phyloP scores from a whole-genome alignment of 2,329 filamentous ascomycete species.

The Fusarium domesticum region DNA sequence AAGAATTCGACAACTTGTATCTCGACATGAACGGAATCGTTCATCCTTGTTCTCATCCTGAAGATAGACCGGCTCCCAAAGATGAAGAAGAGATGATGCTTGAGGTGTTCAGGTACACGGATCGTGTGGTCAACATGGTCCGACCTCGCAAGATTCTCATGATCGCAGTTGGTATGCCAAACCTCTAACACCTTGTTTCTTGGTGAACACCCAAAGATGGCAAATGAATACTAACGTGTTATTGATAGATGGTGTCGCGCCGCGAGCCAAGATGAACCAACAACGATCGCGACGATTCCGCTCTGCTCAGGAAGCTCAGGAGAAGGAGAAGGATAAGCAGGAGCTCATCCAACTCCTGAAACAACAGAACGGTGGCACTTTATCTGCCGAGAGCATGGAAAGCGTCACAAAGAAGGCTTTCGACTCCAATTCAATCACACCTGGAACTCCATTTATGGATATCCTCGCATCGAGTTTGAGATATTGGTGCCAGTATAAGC shows the following conservation, averaged over 20 bases:
- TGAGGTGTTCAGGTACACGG: conserved; percentile 97
- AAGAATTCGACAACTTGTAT: conserved; percentile 97
- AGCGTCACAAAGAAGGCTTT: conserved; percentile 81
- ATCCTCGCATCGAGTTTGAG: conserved; percentile 84
- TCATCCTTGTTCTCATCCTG: conserved; percentile 96
- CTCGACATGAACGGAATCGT: conserved; percentile 99
- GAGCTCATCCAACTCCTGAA: conserved; percentile 83
- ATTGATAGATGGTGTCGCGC: conserved; percentile 80
- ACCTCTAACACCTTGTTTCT: neutral
- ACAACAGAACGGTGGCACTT: conserved; percentile 66
- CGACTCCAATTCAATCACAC: conserved; percentile 84
- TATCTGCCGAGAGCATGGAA: conserved; percentile 60
- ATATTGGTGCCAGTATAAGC: conserved; percentile 97
- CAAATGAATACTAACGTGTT: conserved; percentile 26
- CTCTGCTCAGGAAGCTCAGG: conserved; percentile 87
- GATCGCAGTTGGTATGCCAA: conserved; percentile 81
- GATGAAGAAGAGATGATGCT: conserved; percentile 99
- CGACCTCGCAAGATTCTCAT: conserved; percentile 92
- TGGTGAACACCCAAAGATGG: neutral
- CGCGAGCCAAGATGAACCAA: conserved; percentile 99
- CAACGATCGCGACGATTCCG: conserved; percentile 95
- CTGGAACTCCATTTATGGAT: conserved; percentile 98
- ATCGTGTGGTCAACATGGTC: conserved; percentile 98
- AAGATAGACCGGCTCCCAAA: conserved; percentile 84
- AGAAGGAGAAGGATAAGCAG: conserved; percentile 88